Conservation (phyloP, 108 stramenopile genomes). For the Pseudonitzschia multiseries region DNA sequence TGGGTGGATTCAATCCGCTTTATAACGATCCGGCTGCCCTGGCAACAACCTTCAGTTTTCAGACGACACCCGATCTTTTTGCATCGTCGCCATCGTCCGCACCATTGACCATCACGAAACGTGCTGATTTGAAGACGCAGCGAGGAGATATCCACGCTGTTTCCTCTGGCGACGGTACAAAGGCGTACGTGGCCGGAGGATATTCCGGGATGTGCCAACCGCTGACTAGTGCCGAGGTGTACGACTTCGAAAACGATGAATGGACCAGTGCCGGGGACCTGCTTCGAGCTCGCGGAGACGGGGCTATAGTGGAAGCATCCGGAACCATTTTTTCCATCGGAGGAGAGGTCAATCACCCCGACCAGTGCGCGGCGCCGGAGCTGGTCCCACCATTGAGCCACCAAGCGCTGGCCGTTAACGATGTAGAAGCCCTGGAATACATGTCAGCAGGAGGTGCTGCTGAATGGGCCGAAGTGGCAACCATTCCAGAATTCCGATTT, state of each 20-base stretch:
- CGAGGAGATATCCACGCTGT: slow-evolving; percentile 54
- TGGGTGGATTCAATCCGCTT: slow-evolving; percentile 57
- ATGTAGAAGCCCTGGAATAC: slow-evolving; percentile 54
- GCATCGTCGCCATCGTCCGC: not conserved
- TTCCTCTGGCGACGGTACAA: slow-evolving; percentile 12
- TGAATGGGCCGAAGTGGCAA: slow-evolving; percentile 40
- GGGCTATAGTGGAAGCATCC: slow-evolving; percentile 49
- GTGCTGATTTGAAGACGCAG: slow-evolving; percentile 23
- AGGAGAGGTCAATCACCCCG: slow-evolving; percentile 46
- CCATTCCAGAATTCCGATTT: slow-evolving; percentile 58
- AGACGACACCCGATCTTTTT: slow-evolving; percentile 13
- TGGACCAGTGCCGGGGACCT: slow-evolving; percentile 41
- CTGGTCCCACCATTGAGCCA: slow-evolving; percentile 1
- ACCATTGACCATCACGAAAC: not conserved
- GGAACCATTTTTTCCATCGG: slow-evolving; percentile 66
- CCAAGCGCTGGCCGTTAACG: slow-evolving; percentile 35
- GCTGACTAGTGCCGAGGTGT: slow-evolving; percentile 38
- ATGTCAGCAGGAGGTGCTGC: not conserved
- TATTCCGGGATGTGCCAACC: slow-evolving; percentile 59
- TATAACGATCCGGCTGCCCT: slow-evolving; percentile 33
- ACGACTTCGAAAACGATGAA: slow-evolving; percentile 30
- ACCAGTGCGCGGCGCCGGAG: slow-evolving; percentile 17
- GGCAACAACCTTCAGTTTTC: slow-evolving; percentile 28
- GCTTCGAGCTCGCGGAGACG: slow-evolving; percentile 52
- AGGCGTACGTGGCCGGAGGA: slow-evolving; percentile 59